Base-by-base conservation (phyloP, 129 eudicot genomes). In the Mikania micrantha region DNA sequence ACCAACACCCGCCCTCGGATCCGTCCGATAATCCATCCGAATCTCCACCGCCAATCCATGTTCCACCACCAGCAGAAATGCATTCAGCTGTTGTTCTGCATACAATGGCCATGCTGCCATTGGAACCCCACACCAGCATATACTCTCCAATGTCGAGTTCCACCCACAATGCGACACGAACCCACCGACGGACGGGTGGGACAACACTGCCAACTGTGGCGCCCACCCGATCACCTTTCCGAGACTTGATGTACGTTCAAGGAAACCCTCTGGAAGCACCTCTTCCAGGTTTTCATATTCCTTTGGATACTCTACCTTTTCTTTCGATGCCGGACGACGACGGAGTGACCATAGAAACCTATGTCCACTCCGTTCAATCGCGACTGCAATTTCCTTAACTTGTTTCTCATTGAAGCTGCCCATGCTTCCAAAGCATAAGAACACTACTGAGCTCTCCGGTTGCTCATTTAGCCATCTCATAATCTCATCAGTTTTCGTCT, bases 11-110 rank as follows among this genome's bases (percentile, higher is more conserved):
- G 13, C 22, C 21, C 52, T 9, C 61, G 3, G 31, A 32, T 1
- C 10, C 1, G 2, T n/a, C 19, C 17, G 15, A 19, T 59, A 58
- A 35, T 72, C 73, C 58, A 72, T 44, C 44, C 52, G 61, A 54
- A 77, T 32, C 64, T 81, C 82, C 0, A 59, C 73, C 0, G 82
- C 82, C 57, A 81, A 7, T 38, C 75, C 77, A 63, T 72, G 28
- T 35, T 81, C 82, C 29, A 25, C 58, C 48, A 77, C 79, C 60
- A 81, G 15, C 15, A 50, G 27, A 35, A 77, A 81, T 16, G 82
- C 82, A 21, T 77, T 81, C 1, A 67, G 11, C 8, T 76, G 81
- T 35, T 80, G 64, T 58, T 58, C 64, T 0, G 64, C 64, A 2
- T 58, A 58, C 0, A 58, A 3, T 0, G 64, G 64, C 64, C 64